Base-by-base conservation (phyloP, 2,329 filamentous ascomycete species). In the Rhynchosporium secalis region DNA sequence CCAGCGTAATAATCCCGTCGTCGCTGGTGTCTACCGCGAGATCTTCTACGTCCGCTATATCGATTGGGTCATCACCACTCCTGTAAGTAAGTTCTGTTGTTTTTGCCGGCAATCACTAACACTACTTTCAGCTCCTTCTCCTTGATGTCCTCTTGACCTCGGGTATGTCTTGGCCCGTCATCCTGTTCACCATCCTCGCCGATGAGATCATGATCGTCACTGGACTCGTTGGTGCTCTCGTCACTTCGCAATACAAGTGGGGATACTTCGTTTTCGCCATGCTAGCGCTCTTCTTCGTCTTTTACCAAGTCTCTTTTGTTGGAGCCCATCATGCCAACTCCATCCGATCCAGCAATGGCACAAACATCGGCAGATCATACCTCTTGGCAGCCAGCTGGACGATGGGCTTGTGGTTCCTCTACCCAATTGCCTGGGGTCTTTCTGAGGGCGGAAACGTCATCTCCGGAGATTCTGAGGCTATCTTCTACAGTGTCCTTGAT, bases 401-500 rank as follows among this genome's bases (percentile, higher is more conserved):
- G n/a, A 74, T 83, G 28, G 75, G 84, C 69, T 75, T 89, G 38
- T 88, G 86, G 86, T 82, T 84, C 66, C 70, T 87, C 31, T 89
- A 89, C 73, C 86, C 86, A 0, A 80, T 87, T 64, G 80, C 82
- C 28, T 89, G 86, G 85, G 86, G 84, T 60, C 69, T 88, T 2
- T 79, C 75, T 48, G 86, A 89, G 73, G 86, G 85, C 38, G 86
- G 85, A 10, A 89, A 89, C 68, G 75, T 87, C 65, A 87, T 89
- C 56, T 75, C 86, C 2, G 83, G 85, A 0, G 87, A 90, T 70
- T 84, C 83, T 0, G 87, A 90, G 71, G 85, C 61, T 13, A 76
- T 88, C 62, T 88, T 90, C 72, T 91, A 90, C 70, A 86, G 86
- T 47, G 76, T 89, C 3, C 78, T 91, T 0, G 87, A 90, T 63